Base-by-base conservation (phyloP, 495 filamentous ascomycete species). In the Extremus antarcticus region DNA sequence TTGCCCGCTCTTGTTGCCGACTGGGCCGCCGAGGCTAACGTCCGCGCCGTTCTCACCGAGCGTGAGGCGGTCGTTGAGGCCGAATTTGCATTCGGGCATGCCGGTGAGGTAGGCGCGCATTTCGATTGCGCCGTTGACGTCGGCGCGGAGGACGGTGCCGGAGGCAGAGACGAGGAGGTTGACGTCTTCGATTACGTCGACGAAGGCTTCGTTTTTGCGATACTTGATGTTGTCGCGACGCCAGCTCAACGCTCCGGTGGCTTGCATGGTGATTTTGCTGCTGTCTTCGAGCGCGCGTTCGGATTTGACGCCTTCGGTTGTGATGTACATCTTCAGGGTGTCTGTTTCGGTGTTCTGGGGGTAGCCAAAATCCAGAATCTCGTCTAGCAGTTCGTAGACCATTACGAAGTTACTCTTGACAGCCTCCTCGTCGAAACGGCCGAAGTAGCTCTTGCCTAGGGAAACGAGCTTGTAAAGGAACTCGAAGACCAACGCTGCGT, bases 381-480 rank as follows among this genome's bases (percentile, higher is more conserved):
- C 92, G 73, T 99, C 94, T 54, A 99, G 76, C 53, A 99, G 79
- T 77, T 99, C 94, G 72, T 99, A 99, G 45, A 99, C 88, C 53
- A 97, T 74, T 57, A 99, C 94, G 71, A 99, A 99, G 71, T 99
- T 99, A 68, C 95, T 96, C 81, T 99, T 99, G 57, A 99, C 90
- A 43, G 92, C 94, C 70, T 99, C 92, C 77, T 99, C 92, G 68
- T 99, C 92, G 63, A 99, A 94, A 68, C 97, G 96, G 61, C 88
- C 92, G 77, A 99, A 99, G 70, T 99, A 99, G 53, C 87, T 84
- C 72, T 85, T 90, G 54, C 92, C 92, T 65, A 99, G 76, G 66
- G 83, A 77, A 54, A 96, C 84, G 63, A 99, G 74, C 62, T 91
- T 80, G 72, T 96, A 96, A 54, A 99, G 74, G 69, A 99, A 97